Conservation (phyloP, 371 early-diverging fungal species). For the Smittium mucronatum region DNA sequence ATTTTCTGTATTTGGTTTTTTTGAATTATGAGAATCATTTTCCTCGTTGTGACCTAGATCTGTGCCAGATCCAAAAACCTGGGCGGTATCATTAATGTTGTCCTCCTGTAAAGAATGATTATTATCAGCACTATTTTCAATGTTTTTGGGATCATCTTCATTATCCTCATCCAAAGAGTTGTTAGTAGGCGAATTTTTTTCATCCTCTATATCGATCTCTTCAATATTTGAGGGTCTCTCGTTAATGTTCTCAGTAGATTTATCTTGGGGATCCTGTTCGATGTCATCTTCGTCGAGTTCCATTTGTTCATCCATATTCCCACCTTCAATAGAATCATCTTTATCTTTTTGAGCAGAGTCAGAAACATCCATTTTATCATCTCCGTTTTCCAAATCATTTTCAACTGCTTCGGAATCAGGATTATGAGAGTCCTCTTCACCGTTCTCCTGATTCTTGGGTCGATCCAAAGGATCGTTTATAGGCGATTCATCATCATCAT, state of each 20-base stretch:
- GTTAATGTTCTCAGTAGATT: slow-evolving; percentile 24
- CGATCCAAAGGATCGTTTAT: slow-evolving; percentile 30
- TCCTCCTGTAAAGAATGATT: not conserved
- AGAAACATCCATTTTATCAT: slow-evolving; percentile 34
- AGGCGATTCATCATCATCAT: slow-evolving; percentile 21
- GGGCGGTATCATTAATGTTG: not conserved
- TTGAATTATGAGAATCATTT: not conserved
- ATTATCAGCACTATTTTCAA: not conserved
- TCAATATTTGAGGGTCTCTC: slow-evolving; percentile 35
- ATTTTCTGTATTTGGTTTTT: not conserved
- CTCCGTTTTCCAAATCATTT: slow-evolving; percentile 34
- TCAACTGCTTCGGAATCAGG: slow-evolving; percentile 35
- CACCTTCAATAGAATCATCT: slow-evolving; percentile 29
- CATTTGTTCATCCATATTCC: slow-evolving; percentile 19
- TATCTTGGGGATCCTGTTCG: slow-evolving; percentile 34
- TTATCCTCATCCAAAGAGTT: not conserved
- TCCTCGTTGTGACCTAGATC: not conserved
- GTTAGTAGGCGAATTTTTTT: not conserved
- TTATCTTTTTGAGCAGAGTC: slow-evolving; percentile 36
- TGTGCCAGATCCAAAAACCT: not conserved
- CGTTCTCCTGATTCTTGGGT: slow-evolving; percentile 22
- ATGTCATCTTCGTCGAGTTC: slow-evolving; percentile 29
- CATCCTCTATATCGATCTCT: slow-evolving; percentile 10
- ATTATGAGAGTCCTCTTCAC: not conserved
- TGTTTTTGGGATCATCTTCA: not conserved